These are phyloP conservation scores for Globisporangium echinulatum DNA, from an alignment of 352 stramenopile genomes.

Conservation along the genomic window DNA sequence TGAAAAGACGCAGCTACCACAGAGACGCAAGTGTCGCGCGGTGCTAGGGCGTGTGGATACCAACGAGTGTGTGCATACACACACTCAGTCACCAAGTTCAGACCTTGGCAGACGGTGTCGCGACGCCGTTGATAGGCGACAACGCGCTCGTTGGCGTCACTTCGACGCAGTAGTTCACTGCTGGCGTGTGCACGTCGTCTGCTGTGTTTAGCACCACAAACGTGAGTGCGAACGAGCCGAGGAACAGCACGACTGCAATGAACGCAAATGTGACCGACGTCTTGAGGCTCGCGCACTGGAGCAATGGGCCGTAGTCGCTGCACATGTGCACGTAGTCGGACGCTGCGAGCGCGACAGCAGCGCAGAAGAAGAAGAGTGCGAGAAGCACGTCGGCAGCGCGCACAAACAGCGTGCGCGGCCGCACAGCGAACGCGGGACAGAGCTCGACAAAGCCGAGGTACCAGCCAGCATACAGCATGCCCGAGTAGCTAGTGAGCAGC, in stretches of 20 bases:
- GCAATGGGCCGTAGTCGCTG: conserved; percentile 18
- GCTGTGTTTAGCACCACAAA: conserved; percentile 15
- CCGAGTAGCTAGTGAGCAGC: conserved; percentile 19
- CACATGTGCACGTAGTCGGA: conserved; percentile 30
- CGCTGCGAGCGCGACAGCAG: conserved; percentile 17
- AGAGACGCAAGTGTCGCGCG: too few species aligned
- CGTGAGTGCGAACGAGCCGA: conserved; percentile 26
- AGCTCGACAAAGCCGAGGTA: conserved; percentile 27
- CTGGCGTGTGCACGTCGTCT: neutral
- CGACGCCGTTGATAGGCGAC: conserved; percentile 8
- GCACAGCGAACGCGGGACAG: conserved; percentile 19
- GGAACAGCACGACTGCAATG: conserved; percentile 20
- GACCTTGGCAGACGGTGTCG: conserved; percentile 18
- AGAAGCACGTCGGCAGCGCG: conserved; percentile 23
- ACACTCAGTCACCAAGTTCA: neutral
- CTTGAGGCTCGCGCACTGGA: conserved; percentile 37
- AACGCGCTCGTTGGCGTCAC: conserved; percentile 13
- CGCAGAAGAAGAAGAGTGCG: conserved; percentile 19
- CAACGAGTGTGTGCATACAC: too few species aligned
- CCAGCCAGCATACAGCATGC: conserved; percentile 21
- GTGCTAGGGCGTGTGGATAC: too few species aligned
- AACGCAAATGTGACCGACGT: conserved; percentile 29
- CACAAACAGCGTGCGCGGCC: conserved; percentile 21
- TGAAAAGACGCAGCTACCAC: too few species aligned
- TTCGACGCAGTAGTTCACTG: conserved; percentile 12